A percentile compares a stretch with the other conserved stretches of the same genome.
Evolutionary conservation across 768 basidiomycete genomes (phyloP).

Genomic region (Tricholoma furcatifolium): DNA sequence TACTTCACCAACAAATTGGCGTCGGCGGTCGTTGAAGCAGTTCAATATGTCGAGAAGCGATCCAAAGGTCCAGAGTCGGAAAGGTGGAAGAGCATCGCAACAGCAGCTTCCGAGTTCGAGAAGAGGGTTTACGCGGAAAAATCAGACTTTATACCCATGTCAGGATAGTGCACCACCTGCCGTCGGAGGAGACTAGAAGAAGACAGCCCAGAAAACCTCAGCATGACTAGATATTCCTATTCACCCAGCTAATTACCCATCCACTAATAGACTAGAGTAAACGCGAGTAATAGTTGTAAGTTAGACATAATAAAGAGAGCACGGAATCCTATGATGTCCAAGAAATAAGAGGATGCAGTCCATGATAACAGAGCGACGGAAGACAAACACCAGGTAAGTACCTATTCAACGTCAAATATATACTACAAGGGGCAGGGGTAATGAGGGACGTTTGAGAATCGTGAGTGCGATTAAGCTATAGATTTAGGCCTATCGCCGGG

Average conservation of each 20-base stretch:
- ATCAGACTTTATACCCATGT: conserved; percentile 19
- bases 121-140: neutral
- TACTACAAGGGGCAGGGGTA: conserved; percentile 5
- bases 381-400: conserved; percentile 7
- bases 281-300: conserved; percentile 2
- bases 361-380: conserved; percentile 9
- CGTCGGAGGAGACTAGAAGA: conserved; percentile 7
- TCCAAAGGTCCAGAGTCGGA: conserved; percentile 20
- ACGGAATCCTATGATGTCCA: neutral
- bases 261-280: conserved; percentile 4
- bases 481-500: conserved; percentile 45
- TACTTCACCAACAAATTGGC: conserved; percentile 53
- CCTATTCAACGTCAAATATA: conserved; percentile 8
- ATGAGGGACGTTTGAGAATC: conserved; percentile 1
- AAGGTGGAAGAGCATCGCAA: conserved; percentile 28
- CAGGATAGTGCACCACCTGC: conserved; percentile 1
- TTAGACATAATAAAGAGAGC: conserved; percentile 8
- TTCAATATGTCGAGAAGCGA: conserved; percentile 32
- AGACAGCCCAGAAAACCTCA: conserved; percentile 9
- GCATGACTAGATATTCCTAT: conserved; percentile 6
- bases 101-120: conserved; percentile 16
- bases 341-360: neutral
- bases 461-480: conserved; percentile 28
- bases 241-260: conserved; percentile 2
- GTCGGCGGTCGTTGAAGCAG: conserved; percentile 38